phyloP scores from a whole-genome alignment of 495 filamentous ascomycete genomes.

The Neurospora discreta region DNA sequence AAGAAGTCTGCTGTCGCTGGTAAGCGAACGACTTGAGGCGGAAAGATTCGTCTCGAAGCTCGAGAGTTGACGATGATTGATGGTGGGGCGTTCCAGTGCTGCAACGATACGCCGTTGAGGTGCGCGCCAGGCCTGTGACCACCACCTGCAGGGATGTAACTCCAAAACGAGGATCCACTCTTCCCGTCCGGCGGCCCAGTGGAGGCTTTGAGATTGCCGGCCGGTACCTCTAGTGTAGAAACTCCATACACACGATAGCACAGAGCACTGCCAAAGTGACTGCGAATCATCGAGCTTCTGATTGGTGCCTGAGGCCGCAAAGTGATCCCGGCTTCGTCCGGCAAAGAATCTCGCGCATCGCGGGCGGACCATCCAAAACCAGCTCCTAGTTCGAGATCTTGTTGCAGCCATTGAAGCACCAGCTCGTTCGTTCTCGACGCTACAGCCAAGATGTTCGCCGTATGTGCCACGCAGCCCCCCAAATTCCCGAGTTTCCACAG shows the following conservation, averaged over 20 bases:
- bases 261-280: neutral
- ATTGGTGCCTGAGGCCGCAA: conserved; percentile 14
- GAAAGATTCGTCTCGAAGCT: neutral
- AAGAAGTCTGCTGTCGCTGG: neutral
- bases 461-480: conserved; percentile 12
- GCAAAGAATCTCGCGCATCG: conserved; percentile 25
- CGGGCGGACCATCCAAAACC: conserved; percentile 10
- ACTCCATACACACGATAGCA: neutral
- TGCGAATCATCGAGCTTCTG: neutral
- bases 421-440: conserved; percentile 11
- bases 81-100: neutral
- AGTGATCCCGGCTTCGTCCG: conserved; percentile 21
- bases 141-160: neutral
- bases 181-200: neutral
- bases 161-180: neutral
- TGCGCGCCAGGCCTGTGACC: neutral
- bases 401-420: conserved; percentile 23
- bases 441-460: conserved; percentile 30
- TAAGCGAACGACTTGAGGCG: neutral
- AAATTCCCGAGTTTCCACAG: neutral
- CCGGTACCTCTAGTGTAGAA: too few species aligned
- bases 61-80: neutral
- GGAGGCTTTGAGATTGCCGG: neutral
- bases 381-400: conserved; percentile 8
- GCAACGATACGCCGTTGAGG: neutral